These are phyloP conservation scores for Colletotrichum neosansevieriae DNA, from an alignment of 2,329 filamentous ascomycete genomes.

Conservation along the genomic window DNA sequence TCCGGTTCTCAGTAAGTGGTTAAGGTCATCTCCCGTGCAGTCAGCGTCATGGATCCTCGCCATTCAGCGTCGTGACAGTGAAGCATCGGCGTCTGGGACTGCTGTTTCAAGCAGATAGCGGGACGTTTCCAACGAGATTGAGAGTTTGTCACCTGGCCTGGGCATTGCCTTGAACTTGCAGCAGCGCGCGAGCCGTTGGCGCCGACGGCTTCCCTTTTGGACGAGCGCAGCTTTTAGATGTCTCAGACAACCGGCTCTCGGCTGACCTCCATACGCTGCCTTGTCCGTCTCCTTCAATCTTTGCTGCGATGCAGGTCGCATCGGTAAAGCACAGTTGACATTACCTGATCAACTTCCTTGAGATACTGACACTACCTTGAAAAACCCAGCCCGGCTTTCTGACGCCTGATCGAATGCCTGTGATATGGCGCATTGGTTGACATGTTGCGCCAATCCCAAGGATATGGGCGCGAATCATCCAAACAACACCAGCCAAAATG, in stretches of 20 bases:
- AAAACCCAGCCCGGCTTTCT: neutral
- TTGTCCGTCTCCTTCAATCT: slow-evolving; percentile 31
- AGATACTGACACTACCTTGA: neutral
- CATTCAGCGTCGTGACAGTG: slow-evolving; percentile 1
- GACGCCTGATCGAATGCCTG: neutral
- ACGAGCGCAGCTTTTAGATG: neutral
- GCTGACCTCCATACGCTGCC: neutral
- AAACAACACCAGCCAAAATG: slow-evolving; percentile 8
- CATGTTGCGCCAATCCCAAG: neutral
- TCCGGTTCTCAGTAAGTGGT: neutral
- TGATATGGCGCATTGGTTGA: neutral
- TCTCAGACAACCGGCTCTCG: neutral
- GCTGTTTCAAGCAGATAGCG: slow-evolving; percentile 36
- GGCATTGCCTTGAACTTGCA: slow-evolving; percentile 17
- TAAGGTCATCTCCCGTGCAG: neutral
- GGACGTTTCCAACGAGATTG: slow-evolving; percentile 31
- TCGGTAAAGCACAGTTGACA: slow-evolving; percentile 1
- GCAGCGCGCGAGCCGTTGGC: slow-evolving; percentile 20
- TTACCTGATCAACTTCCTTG: slow-evolving; percentile 23
- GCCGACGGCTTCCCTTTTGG: slow-evolving; percentile 14
- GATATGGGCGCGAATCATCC: slow-evolving; percentile 21
- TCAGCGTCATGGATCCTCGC: neutral
- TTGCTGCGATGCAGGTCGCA: slow-evolving; percentile 7
- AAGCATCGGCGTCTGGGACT: slow-evolving; percentile 31
- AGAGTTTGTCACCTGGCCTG: slow-evolving; percentile 21